Percentiles rank a stretch among this genome's conserved stretches.
Conservation (phyloP, 805 yeast species). For the Cyberlindnera misumaiensis region DNA sequence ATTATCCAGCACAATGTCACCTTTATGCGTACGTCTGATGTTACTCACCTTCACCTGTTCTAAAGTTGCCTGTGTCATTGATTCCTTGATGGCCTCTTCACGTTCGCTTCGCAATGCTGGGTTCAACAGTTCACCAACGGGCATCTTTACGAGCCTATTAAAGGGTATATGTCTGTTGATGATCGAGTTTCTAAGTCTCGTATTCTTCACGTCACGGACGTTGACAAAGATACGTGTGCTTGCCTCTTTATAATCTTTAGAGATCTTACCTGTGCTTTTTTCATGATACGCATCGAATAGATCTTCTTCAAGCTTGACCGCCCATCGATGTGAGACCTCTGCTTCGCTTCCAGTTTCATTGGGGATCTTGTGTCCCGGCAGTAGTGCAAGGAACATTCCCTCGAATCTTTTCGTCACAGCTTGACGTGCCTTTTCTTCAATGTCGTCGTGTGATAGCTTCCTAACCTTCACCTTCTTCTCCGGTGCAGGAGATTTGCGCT, state of each 20-base stretch:
- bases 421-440: constrained; percentile 23
- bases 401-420: constrained; percentile 42
- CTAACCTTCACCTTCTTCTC: constrained; percentile 2
- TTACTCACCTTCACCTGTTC: constrained; percentile 54
- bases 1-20: constrained; percentile 72
- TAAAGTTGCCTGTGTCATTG: constrained; percentile 61
- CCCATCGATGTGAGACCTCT: constrained; percentile 36
- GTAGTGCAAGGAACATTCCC: constrained; percentile 41
- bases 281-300: constrained; percentile 34
- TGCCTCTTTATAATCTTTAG: constrained; percentile 48
- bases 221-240: constrained; percentile 60
- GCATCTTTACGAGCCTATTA: constrained; percentile 51
- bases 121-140: constrained; percentile 70
- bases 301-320: constrained; percentile 45
- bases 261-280: constrained; percentile 15
- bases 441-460: constrained; percentile 5
- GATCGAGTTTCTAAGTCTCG: constrained; percentile 50
- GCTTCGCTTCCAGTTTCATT: constrained; percentile 27
- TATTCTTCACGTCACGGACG: constrained; percentile 52
- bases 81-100: constrained; percentile 61
- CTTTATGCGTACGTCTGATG: constrained; percentile 78
- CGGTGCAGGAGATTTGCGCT: constrained; percentile 22
- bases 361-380: constrained; percentile 20
- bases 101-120: constrained; percentile 69
- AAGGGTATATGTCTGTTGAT: constrained; percentile 47